A percentile compares a stretch with the other conserved stretches of the same genome.
phyloP scores from a whole-genome alignment of 768 basidiomycete genomes.

The Leccinum arenicola region DNA sequence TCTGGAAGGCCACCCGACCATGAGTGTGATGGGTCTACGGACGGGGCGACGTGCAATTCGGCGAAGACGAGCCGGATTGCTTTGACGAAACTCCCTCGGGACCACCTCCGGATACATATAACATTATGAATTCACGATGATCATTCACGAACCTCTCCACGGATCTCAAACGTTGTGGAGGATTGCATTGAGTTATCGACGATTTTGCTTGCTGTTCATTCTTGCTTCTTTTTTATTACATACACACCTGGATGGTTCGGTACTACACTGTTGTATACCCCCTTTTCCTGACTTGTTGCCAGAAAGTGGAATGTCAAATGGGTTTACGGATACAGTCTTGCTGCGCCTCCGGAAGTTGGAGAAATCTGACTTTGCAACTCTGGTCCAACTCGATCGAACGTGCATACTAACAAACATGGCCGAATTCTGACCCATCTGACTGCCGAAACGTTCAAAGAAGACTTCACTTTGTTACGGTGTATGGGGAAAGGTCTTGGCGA shows the following conservation, averaged over 20 bases:
- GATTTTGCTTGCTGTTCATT: background rate
- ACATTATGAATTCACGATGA: background rate
- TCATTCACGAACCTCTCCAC: background rate
- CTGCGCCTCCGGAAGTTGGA: background rate
- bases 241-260: background rate
- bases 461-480: too few relatives aligned
- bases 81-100: background rate
- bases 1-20: conserved; percentile 28
- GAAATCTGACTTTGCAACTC: too few relatives aligned
- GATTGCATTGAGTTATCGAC: background rate
- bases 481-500: too few relatives aligned
- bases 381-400: too few relatives aligned
- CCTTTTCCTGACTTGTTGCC: background rate
- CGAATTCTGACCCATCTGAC: too few relatives aligned
- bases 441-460: too few relatives aligned
- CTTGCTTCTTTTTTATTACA: background rate
- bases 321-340: background rate
- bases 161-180: background rate
- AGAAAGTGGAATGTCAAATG: background rate
- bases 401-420: too few relatives aligned
- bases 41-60: background rate
- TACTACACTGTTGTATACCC: background rate
- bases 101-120: background rate
- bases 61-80: background rate
- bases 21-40: conserved; percentile 5